phyloP scores from a whole-genome alignment of 176 grass and related monocot genomes.

The Dendrocalamus sinicus region DNA sequence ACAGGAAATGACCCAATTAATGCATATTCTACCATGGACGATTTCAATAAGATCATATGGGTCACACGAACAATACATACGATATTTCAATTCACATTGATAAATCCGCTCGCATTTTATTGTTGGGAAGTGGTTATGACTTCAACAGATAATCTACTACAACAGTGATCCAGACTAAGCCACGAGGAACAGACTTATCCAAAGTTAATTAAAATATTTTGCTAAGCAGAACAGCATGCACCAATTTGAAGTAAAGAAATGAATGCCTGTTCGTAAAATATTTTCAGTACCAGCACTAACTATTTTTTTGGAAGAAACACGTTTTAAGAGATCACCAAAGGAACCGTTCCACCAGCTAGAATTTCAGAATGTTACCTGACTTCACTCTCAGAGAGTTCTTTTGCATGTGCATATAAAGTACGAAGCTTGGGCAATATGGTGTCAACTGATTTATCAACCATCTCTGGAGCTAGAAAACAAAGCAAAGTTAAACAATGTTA shows the following conservation, averaged over 20 bases:
- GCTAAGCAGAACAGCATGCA: background rate
- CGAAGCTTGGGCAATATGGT: slow-evolving; percentile 62
- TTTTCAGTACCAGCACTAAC: slow-evolving; percentile 9
- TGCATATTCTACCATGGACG: background rate
- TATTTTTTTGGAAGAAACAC: slow-evolving; percentile 8
- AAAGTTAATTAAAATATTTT: slow-evolving; percentile 22
- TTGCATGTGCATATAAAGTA: slow-evolving; percentile 68
- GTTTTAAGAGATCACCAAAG: slow-evolving; percentile 13
- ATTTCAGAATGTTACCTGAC: slow-evolving; percentile 56
- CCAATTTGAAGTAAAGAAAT: slow-evolving; percentile 1
- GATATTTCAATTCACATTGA: slow-evolving; percentile 4
- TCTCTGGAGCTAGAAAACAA: slow-evolving; percentile 76
- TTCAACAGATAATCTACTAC: slow-evolving; percentile 22
- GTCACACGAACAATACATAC: background rate
- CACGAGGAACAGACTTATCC: slow-evolving; percentile 8
- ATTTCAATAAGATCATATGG: background rate
- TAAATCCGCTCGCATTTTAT: background rate
- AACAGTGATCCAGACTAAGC: background rate
- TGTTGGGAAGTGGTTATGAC: slow-evolving; percentile 12
- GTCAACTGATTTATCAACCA: slow-evolving; percentile 74
- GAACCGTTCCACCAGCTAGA: background rate
- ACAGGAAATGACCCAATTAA: background rate
- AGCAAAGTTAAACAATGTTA: slow-evolving; percentile 47
- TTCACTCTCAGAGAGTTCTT: slow-evolving; percentile 86
- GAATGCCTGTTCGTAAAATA: slow-evolving; percentile 7